phyloP scores from a whole-genome alignment of 202 grass and related monocot genomes.

The Saccharum hybrid region DNA sequence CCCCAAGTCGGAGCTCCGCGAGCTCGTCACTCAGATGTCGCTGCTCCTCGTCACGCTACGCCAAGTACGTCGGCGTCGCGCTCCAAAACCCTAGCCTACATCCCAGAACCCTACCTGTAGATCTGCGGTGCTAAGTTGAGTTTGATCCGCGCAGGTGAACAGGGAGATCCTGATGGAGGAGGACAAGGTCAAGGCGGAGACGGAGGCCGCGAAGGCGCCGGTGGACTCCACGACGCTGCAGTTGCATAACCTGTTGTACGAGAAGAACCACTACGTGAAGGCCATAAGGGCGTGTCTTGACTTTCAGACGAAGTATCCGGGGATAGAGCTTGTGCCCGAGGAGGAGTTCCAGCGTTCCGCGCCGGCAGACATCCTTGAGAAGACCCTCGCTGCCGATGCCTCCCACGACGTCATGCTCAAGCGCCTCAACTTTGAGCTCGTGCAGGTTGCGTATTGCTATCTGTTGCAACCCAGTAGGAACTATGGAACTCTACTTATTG shows the following conservation, averaged over 20 bases:
- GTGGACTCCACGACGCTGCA: slow-evolving; percentile 92
- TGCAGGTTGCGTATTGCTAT: slow-evolving; percentile 62
- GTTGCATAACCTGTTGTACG: slow-evolving; percentile 92
- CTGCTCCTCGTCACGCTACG: slow-evolving; percentile 89
- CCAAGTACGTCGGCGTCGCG: slow-evolving; percentile 40
- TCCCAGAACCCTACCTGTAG: slow-evolving; percentile 35
- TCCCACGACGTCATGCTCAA: slow-evolving; percentile 94
- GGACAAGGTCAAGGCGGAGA: slow-evolving; percentile 75
- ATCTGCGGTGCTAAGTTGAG: slow-evolving; percentile 24
- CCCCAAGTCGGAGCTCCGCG: slow-evolving; percentile 82
- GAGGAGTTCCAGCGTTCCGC: slow-evolving; percentile 75
- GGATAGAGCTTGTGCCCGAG: slow-evolving; percentile 87
- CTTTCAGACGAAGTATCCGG: slow-evolving; percentile 86
- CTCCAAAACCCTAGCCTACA: slow-evolving; percentile 4
- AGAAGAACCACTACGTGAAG: slow-evolving; percentile 99
- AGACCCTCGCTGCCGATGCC: slow-evolving; percentile 65
- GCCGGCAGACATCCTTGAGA: slow-evolving; percentile 68
- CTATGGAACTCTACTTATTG: not conserved
- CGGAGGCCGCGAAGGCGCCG: slow-evolving; percentile 81
- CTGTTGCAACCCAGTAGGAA: not conserved
- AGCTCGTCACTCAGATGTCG: slow-evolving; percentile 94
- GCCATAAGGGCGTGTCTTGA: slow-evolving; percentile 81
- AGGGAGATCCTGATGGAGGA: slow-evolving; percentile 93
- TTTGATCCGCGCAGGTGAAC: slow-evolving; percentile 62
- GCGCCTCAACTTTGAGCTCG: slow-evolving; percentile 89